Conservation (phyloP, 371 early-diverging fungal genomes). For the Phascolomyces articulosus region DNA sequence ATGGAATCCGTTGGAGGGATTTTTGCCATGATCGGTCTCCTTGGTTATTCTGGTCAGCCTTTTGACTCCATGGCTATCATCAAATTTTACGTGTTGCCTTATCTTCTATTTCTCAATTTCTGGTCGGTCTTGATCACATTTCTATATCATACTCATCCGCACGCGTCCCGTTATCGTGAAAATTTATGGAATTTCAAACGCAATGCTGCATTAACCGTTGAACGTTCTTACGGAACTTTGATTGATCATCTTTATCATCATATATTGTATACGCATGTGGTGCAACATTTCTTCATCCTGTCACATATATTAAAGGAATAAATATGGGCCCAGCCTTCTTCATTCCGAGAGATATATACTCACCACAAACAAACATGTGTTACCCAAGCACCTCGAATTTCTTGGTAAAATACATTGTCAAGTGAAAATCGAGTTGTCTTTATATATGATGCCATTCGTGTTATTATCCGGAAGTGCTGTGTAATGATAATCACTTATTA, state of each 20-base stretch:
- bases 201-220: conserved; percentile 80
- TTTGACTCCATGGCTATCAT: conserved; percentile 65
- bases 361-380: no score
- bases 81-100: conserved; percentile 84
- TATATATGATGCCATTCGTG: no score
- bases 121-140: conserved; percentile 90
- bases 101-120: conserved; percentile 71
- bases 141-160: conserved; percentile 85
- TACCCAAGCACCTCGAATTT: no score
- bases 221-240: conserved; percentile 84
- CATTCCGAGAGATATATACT: conserved; percentile 72
- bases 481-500: no score
- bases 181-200: conserved; percentile 85
- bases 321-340: no score
- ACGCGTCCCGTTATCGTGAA: conserved; percentile 75
- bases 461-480: no score
- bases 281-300: no score
- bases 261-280: conserved; percentile 81
- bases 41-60: conserved; percentile 51
- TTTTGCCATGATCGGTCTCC: conserved; percentile 45
- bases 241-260: conserved; percentile 83
- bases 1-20: conserved; percentile 77
- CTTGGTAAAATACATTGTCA: no score
- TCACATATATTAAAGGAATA: no score
- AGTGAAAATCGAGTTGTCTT: no score